Base-by-base conservation (phyloP, 2,329 filamentous ascomycete genomes). In the Pyrenochaeta sp. region DNA sequence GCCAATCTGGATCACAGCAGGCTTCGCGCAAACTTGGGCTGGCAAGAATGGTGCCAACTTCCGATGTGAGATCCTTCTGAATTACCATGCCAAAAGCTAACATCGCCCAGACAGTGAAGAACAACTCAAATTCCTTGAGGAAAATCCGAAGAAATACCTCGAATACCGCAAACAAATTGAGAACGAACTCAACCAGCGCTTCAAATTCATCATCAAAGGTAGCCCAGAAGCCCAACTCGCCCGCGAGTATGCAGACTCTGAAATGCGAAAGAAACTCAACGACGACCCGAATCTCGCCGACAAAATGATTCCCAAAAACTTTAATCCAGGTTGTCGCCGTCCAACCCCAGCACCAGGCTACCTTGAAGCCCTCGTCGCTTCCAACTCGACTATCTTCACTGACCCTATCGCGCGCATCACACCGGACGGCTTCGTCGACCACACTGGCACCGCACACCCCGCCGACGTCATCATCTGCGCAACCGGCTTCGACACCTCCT, bases 131-230 rank as follows among this genome's bases (percentile, higher is more conserved):
- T 74, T 53, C 44, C 62, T 76, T 4, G 45, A 65, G 35, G 51
- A 73, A 3, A 71, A 77, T 36, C 74, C 75, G 0, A 60, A 71
- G 24, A 73, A 73, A 27, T 77, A 77, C 37, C 66, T 76, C 20
- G 73, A 75, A 48, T 78, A 78, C 49, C 71, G 74, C 46, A 77
- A 76, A 55, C 68, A 74, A 40, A 71, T 78, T 41, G 76, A 79
- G 45, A 72, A 73, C 45, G 75, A 78, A 47, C 68, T 82, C 11
- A 82, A 81, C 46, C 73, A 75, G 31, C 71, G 77, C 5, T 82
- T 81, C 69, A 77, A 77, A 31, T 76, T 81, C 61, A 80, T 80
- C 55, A 66, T 78, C 51, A 79, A 77, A 55, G 75, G 74, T n/a
- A 74, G 71, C 6, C 43, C 70, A 36, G 76, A 77, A 63, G 75